Evolutionary conservation across 2,329 filamentous ascomycete species (phyloP).

Genomic region (Sporothrix euskadiensis): DNA sequence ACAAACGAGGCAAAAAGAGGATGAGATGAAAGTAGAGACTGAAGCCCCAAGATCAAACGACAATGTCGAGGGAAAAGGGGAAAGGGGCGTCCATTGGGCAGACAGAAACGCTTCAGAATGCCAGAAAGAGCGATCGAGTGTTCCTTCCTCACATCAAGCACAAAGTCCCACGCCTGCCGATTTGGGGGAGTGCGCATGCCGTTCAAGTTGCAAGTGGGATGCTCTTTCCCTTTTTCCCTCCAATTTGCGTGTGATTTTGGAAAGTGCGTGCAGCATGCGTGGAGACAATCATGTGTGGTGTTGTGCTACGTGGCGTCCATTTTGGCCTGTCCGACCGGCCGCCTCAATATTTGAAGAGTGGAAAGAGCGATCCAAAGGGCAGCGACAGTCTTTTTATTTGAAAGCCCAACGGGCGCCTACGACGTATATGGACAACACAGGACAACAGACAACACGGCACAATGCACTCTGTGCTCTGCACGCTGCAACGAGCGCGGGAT

Average conservation of each 20-base stretch:
- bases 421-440: neutral
- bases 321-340: constrained; percentile 26
- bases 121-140: neutral
- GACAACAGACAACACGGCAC: neutral
- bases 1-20: neutral
- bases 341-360: constrained; percentile 16
- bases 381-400: neutral
- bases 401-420: constrained; percentile 9
- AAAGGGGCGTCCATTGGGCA: neutral
- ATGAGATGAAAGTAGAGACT: neutral
- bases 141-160: neutral
- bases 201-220: constrained; percentile 8
- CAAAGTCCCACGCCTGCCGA: constrained; percentile 17
- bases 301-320: constrained; percentile 33
- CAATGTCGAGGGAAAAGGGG: neutral
- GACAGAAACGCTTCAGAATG: neutral
- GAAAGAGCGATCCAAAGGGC: neutral
- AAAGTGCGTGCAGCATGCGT: neutral
- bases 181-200: neutral
- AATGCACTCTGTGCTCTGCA: too few relatives aligned
- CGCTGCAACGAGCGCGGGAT: neutral
- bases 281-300: neutral
- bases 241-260: neutral
- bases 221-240: neutral
- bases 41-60: neutral